Evolutionary conservation across 495 filamentous ascomycete genomes (phyloP).

Genomic region (Aspergillus cristatus): DNA sequence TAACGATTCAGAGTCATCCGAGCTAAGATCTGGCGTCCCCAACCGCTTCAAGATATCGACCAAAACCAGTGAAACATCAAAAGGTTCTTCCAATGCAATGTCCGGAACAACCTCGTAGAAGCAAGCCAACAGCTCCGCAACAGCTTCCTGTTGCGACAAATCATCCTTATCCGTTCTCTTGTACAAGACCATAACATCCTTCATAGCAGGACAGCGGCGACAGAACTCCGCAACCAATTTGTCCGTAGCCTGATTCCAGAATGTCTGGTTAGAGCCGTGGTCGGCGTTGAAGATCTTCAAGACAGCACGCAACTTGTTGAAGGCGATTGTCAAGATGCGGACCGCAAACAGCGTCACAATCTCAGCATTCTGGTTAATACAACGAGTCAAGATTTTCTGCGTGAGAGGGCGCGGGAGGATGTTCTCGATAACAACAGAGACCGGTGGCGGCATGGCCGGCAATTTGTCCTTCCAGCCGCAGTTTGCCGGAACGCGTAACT

Average conservation of each 20-base stretch:
- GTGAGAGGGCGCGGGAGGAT: conserved; percentile 77
- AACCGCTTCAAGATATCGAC: conserved; percentile 50
- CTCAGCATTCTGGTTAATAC: conserved; percentile 62
- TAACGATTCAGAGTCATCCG: conserved; percentile 41
- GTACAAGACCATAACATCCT: conserved; percentile 63
- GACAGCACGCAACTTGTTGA: conserved; percentile 63
- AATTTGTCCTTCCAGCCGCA: conserved; percentile 53
- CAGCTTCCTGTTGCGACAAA: conserved; percentile 66
- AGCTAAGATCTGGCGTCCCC: conserved; percentile 26
- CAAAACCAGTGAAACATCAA: conserved; percentile 75
- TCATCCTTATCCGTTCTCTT: conserved; percentile 56
- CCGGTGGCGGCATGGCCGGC: conserved; percentile 58
- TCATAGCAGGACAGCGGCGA: conserved; percentile 66
- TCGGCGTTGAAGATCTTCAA: conserved; percentile 31
- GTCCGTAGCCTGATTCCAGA: conserved; percentile 58
- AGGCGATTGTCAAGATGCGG: conserved; percentile 63
- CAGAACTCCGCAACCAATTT: conserved; percentile 66
- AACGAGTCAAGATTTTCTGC: conserved; percentile 65
- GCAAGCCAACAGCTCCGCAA: conserved; percentile 60
- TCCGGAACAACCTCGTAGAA: conserved; percentile 80
- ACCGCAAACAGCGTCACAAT: conserved; percentile 77
- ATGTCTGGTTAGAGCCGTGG: conserved; percentile 28
- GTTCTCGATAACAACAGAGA: conserved; percentile 67
- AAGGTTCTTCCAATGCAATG: conserved; percentile 68
- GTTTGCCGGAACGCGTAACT: conserved; percentile 59